These are phyloP conservation scores for Russula compacta DNA, from an alignment of 768 basidiomycete genomes.

Conservation along the genomic window DNA sequence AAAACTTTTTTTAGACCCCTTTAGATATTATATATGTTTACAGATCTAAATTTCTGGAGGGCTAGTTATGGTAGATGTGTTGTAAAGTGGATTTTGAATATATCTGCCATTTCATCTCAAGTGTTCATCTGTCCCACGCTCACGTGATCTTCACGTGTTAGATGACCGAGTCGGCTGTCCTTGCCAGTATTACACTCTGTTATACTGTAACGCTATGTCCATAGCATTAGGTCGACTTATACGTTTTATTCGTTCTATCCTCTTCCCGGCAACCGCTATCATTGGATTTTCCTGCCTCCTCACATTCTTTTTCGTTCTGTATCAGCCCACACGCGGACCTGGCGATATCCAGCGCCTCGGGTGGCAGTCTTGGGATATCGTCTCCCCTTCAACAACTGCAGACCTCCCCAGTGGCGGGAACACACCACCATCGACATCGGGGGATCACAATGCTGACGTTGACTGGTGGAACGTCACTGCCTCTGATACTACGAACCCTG, in stretches of 20 bases:
- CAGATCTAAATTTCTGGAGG: too few relatives aligned
- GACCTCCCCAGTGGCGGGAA: slow-evolving; percentile 15
- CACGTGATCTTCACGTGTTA: too few relatives aligned
- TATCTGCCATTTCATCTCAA: too few relatives aligned
- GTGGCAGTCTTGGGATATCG: slow-evolving; percentile 82
- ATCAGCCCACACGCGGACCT: slow-evolving; percentile 69
- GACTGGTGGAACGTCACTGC: slow-evolving; percentile 66
- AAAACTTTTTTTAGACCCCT: too few relatives aligned
- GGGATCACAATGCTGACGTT: slow-evolving; percentile 37
- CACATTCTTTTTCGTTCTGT: slow-evolving; percentile 69
- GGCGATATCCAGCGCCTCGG: slow-evolving; percentile 65
- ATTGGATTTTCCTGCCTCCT: slow-evolving; percentile 64
- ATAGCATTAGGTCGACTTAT: slow-evolving; percentile 30
- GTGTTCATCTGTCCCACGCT: too few relatives aligned
- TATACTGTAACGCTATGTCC: slow-evolving; percentile 20
- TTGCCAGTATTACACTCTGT: too few relatives aligned
- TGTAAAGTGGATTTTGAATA: too few relatives aligned
- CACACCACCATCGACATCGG: background rate
- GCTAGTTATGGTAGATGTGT: too few relatives aligned
- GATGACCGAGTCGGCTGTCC: too few relatives aligned
- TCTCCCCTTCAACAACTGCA: slow-evolving; percentile 29
- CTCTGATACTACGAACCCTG: slow-evolving; percentile 21
- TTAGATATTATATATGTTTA: too few relatives aligned
- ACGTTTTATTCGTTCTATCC: slow-evolving; percentile 45
- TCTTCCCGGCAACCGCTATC: slow-evolving; percentile 50